Evolutionary conservation across 2,329 filamentous ascomycete genomes (phyloP).

Genomic region (Fusarium poae): DNA sequence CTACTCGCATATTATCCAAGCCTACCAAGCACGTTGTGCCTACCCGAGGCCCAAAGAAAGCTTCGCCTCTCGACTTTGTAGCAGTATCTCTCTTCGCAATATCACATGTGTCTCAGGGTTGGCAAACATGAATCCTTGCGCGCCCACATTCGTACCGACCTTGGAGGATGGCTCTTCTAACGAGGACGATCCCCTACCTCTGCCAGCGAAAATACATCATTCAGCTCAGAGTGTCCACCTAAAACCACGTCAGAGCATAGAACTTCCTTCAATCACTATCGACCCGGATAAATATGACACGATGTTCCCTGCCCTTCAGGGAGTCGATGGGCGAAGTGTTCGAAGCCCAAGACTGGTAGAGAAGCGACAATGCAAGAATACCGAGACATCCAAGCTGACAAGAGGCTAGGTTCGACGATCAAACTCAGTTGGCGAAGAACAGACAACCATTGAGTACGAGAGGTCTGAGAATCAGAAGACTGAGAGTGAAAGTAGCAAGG

Average conservation of each 20-base stretch:
- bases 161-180: constrained; percentile 13
- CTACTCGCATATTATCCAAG: background rate
- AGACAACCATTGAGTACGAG: background rate
- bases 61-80: background rate
- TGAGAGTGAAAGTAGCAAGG: background rate
- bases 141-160: constrained; percentile 47
- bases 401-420: background rate
- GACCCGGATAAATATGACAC: constrained; percentile 42
- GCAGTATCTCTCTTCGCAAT: background rate
- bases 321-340: constrained; percentile 4
- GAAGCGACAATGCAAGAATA: constrained; percentile 2
- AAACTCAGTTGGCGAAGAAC: background rate
- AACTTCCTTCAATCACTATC: constrained; percentile 18
- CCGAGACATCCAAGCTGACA: background rate
- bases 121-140: constrained; percentile 49
- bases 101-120: background rate
- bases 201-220: constrained; percentile 9
- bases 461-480: background rate
- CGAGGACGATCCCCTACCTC: constrained; percentile 2
- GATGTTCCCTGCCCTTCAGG: constrained; percentile 44
- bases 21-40: background rate
- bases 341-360: background rate
- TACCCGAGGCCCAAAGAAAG: background rate
- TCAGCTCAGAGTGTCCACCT: constrained; percentile 3
- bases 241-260: background rate